phyloP scores from a whole-genome alignment of 495 filamentous ascomycete species.

The Aspergillus coremiiformis region DNA sequence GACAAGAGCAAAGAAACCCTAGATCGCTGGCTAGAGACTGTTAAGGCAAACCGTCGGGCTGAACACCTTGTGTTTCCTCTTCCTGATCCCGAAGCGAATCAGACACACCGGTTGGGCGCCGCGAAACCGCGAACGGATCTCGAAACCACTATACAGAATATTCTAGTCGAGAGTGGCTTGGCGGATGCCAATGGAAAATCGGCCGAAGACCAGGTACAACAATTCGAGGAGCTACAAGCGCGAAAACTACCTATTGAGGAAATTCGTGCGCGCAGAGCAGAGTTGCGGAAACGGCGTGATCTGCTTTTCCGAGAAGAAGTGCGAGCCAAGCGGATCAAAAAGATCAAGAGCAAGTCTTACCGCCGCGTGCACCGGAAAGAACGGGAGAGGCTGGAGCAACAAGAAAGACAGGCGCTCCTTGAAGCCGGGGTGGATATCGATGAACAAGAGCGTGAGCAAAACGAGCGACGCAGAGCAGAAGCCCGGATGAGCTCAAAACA shows the following conservation, averaged over 20 bases:
- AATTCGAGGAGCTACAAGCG: slow-evolving; percentile 61
- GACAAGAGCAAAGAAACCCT: slow-evolving; percentile 87
- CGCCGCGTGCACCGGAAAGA: slow-evolving; percentile 87
- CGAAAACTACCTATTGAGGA: slow-evolving; percentile 63
- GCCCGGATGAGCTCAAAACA: slow-evolving; percentile 87
- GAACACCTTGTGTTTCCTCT: slow-evolving; percentile 92
- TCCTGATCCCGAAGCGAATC: slow-evolving; percentile 56
- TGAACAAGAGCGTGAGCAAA: slow-evolving; percentile 72
- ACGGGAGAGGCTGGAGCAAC: slow-evolving; percentile 60
- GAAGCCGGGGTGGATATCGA: slow-evolving; percentile 60
- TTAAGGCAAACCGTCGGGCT: slow-evolving; percentile 85
- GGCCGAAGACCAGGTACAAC: slow-evolving; percentile 56
- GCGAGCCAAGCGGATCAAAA: slow-evolving; percentile 86
- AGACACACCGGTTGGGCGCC: slow-evolving; percentile 36
- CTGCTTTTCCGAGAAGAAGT: slow-evolving; percentile 86
- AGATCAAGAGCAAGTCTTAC: slow-evolving; percentile 95
- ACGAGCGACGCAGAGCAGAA: slow-evolving; percentile 72
- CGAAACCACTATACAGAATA: slow-evolving; percentile 74
- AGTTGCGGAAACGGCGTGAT: slow-evolving; percentile 74
- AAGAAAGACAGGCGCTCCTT: slow-evolving; percentile 59
- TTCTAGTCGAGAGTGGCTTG: slow-evolving; percentile 82
- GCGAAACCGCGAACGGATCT: slow-evolving; percentile 65
- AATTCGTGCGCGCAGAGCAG: slow-evolving; percentile 61
- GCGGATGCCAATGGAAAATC: slow-evolving; percentile 50
- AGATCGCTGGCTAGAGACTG: slow-evolving; percentile 85